Conservation (phyloP, 1,139 yeast species). For the Magnusiomyces fungicola region DNA sequence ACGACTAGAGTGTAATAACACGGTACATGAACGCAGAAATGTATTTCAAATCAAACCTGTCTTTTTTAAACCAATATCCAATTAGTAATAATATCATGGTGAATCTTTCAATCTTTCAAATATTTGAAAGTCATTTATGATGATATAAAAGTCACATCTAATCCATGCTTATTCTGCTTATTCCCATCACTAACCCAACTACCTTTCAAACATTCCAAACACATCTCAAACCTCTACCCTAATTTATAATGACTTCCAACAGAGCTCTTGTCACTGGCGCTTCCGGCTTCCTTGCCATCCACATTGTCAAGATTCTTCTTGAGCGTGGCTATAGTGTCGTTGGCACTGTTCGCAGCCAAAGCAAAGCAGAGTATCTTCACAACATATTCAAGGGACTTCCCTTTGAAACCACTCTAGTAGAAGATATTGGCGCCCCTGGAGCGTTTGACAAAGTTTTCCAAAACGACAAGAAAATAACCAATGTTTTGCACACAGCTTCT, state of each 20-base stretch:
- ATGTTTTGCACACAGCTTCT: slow-evolving; percentile 55
- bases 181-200: no score
- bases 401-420: slow-evolving; percentile 43
- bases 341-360: slow-evolving; percentile 51
- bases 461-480: slow-evolving; percentile 44
- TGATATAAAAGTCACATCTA: no score
- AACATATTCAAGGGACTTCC: slow-evolving; percentile 32
- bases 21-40: no score
- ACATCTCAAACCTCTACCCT: no score
- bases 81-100: no score
- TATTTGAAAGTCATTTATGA: no score
- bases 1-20: no score
- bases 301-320: slow-evolving; percentile 35
- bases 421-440: slow-evolving; percentile 41
- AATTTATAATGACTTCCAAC: slow-evolving; percentile 1
- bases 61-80: no score
- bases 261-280: slow-evolving; percentile 50
- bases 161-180: no score
- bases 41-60: no score
- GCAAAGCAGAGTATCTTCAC: slow-evolving; percentile 41
- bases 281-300: slow-evolving; percentile 53
- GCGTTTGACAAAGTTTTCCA: slow-evolving; percentile 51
- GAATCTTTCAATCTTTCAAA: no score
- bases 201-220: no score
- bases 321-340: slow-evolving; percentile 43